Evolutionary conservation across 116 monocot species (phyloP).

Genomic region (Dioscorea cayenensis): DNA sequence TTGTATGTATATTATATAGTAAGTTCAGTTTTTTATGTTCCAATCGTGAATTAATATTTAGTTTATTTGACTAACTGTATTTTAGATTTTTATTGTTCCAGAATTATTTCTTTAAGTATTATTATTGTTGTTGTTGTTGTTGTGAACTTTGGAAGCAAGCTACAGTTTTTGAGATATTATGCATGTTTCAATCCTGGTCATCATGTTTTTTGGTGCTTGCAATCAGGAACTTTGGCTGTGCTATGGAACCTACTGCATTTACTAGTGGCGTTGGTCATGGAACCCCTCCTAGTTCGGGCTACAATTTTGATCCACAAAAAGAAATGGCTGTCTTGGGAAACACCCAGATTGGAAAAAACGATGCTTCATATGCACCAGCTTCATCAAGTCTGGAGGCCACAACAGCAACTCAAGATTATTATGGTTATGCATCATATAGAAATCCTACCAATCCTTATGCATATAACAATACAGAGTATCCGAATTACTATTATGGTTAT

Average conservation of each 20-base stretch:
- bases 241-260: constrained; percentile 38
- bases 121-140: too few relatives aligned
- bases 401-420: constrained; percentile 47
- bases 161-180: too few relatives aligned
- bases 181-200: not conserved
- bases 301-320: constrained; percentile 55
- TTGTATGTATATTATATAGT: too few relatives aligned
- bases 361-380: constrained; percentile 24
- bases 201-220: constrained; percentile 29
- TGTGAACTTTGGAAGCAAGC: too few relatives aligned
- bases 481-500: constrained; percentile 59
- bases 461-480: constrained; percentile 46
- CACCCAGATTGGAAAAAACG: constrained; percentile 22
- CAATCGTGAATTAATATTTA: too few relatives aligned
- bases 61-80: too few relatives aligned
- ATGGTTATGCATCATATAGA: constrained; percentile 41
- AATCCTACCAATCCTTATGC: constrained; percentile 38
- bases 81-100: too few relatives aligned
- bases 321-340: constrained; percentile 28
- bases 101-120: too few relatives aligned
- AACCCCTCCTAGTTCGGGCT: constrained; percentile 25
- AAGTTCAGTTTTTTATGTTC: too few relatives aligned
- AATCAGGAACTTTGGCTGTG: constrained; percentile 26
- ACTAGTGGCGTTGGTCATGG: constrained; percentile 39
- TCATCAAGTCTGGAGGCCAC: constrained; percentile 23